Evolutionary conservation across 202 grass and related monocot genomes (phyloP), one percentile per base, ranked within the genome.

Genomic region (Setaria viridis): DNA sequence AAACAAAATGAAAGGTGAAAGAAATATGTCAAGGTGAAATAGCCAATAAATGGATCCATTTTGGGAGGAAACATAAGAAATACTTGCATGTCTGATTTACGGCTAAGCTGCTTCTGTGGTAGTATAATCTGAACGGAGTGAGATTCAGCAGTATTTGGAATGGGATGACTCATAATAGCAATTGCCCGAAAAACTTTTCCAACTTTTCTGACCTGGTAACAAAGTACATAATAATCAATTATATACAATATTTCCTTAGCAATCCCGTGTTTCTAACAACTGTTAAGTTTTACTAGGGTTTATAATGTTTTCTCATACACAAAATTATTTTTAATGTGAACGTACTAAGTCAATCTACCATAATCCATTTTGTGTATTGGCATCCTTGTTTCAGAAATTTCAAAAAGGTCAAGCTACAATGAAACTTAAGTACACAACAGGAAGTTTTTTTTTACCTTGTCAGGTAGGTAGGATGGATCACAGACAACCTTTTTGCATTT

Each of bases 111-210:
- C 86, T 98, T 98, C 43, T 95, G 93, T 67, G 95, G 95, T 46
- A 98, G 82, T 79, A 98, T 95, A 62, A 98, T 89, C 76, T 98
- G 95, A 11, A 86, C 95, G 12, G 93, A 98, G 79, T 95, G 95
- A 70, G 91, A 98, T 30, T 94, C 89, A 79, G 91, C 76, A 32
- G 93, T 98, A 85, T 88, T 89, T 29, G 95, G 93, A 46, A 98
- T 94, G 6, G 93, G 93, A 73, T 95, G 95, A 68, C 93, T 98
- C 95, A 98, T 94, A 67, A 98, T 98, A 75, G 93, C 93, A 79
- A 98, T 95, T 53, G 95, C 95, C 34, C 95, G 89, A 41, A 87
- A 89, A 70, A 98, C 95, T 84, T 91, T 95, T 16, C 93, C 95
- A 21, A 98, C 78, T 64, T 88, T 98, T 82, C 83, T 94, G 69